Base-by-base conservation (phyloP, 371 early-diverging fungal species). In the Apophysomyces ossiformis region DNA sequence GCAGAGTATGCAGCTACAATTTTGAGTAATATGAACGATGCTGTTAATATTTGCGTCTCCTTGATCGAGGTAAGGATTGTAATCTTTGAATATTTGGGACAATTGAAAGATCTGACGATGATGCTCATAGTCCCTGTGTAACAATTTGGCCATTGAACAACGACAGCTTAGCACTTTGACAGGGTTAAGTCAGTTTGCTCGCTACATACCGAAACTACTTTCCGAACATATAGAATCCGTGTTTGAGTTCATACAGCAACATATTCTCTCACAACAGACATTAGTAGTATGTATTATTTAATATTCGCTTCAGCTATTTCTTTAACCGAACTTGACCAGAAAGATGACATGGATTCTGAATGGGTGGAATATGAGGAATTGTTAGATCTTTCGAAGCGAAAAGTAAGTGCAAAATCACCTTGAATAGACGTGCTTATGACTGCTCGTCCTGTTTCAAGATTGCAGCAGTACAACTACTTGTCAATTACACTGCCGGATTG, bases 1-100 rank as follows among this genome's bases (percentile, higher is more conserved):
- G 92, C 92, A 0, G 80, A 85, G 47, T 57, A 83, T 68, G 89
- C 94, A 4, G 76, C 88, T 13, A 77, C 82, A n/a, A 72, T 91
- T 13, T 69, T 92, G 7, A 76, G 84, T 21, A 86, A 89, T 41
- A 67, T 79, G 58, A 63, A 73, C 3, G 67, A 79, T 7, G 63
- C 57, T 7, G 66, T 65, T 16, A 54, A 69, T 8, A 58, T 62
- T 4, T 78, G 73, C 45, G 63, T 13, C 0, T 65, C 71, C 9
- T 36, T 78, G 7, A 46, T 78, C 21, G 57, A 82, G 54, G 82
- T 78, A 69, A 7, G 18, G 8, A 13, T 3, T 50, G 21, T 50
- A 21, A 41, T 26, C 18, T 21, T 59, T 11, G 15, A 44, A 7
- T 37, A 50, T 12, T 26, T 0, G 58, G 44, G 18, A 35, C 21